These are phyloP conservation scores for Tieghemostelium lacteum DNA, from an alignment of 78 protist species.

Conservation along the genomic window DNA sequence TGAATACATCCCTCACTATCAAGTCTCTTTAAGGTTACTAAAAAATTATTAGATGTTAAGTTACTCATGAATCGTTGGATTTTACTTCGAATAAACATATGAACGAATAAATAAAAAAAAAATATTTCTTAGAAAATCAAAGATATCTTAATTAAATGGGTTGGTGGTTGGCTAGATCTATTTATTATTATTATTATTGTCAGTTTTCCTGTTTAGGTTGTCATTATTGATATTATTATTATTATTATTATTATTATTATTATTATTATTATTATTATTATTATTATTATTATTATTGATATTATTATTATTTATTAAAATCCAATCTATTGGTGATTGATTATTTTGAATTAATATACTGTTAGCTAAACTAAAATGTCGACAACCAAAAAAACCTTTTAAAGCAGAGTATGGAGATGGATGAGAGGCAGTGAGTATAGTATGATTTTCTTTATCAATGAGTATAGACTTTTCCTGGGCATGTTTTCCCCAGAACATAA, in stretches of 20 bases:
- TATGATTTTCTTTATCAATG: constrained; percentile 43
- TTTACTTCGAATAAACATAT: too few species aligned
- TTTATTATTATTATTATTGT: not conserved
- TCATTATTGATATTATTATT: not conserved
- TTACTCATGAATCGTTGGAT: too few species aligned
- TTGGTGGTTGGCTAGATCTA: too few species aligned
- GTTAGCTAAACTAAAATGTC: constrained; percentile 74
- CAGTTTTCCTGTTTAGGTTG: not conserved
- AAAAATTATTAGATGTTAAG: too few species aligned
- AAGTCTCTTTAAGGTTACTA: too few species aligned
- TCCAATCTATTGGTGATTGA: constrained; percentile 81
- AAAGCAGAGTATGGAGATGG: constrained; percentile 81
- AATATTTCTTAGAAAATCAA: too few species aligned
- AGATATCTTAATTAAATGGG: too few species aligned
- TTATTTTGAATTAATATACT: constrained; percentile 19
- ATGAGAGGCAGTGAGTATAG: constrained; percentile 80
- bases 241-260: not conserved
- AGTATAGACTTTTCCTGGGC: constrained; percentile 84
- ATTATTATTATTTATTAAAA: not conserved
- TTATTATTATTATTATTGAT: not conserved
- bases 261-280: not conserved
- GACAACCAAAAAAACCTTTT: constrained; percentile 75
- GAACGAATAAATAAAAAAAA: too few species aligned
- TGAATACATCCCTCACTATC: too few species aligned
- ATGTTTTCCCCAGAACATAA: constrained; percentile 85